These are phyloP conservation scores for Saturnispora diversa DNA, from an alignment of 805 yeast species.

Conservation along the genomic window DNA sequence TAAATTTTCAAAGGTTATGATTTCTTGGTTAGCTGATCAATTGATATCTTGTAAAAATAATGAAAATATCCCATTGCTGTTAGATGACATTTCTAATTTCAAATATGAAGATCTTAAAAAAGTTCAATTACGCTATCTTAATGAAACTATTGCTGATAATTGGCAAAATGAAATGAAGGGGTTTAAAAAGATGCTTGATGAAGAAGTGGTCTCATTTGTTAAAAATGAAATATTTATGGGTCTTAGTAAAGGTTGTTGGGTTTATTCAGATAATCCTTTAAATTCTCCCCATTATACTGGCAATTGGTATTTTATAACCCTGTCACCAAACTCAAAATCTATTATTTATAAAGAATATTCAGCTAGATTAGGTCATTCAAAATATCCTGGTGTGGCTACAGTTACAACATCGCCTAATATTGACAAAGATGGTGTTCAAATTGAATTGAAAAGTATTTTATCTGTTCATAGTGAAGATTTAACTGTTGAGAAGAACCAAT, in stretches of 20 bases:
- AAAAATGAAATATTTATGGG: slow-evolving; percentile 67
- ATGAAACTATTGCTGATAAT: slow-evolving; percentile 27
- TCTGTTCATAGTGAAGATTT: slow-evolving; percentile 41
- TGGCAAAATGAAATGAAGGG: slow-evolving; percentile 42
- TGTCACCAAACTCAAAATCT: slow-evolving; percentile 60
- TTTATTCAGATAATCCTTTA: slow-evolving; percentile 50
- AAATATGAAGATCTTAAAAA: slow-evolving; percentile 45
- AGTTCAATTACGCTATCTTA: slow-evolving; percentile 42
- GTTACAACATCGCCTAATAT: slow-evolving; percentile 40
- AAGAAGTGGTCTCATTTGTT: slow-evolving; percentile 62
- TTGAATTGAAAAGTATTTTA: slow-evolving; percentile 45
- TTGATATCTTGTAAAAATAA: background rate
- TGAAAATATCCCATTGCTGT: slow-evolving; percentile 9
- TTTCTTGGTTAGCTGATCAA: slow-evolving; percentile 11
- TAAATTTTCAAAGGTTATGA: slow-evolving; percentile 6
- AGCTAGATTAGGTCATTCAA: slow-evolving; percentile 32
- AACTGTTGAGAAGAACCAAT: slow-evolving; percentile 30
- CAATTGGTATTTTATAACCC: slow-evolving; percentile 40
- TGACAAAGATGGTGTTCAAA: slow-evolving; percentile 46
- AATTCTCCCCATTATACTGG: slow-evolving; percentile 14
- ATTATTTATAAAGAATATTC: slow-evolving; percentile 54
- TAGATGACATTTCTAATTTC: slow-evolving; percentile 15
- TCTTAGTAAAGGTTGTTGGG: slow-evolving; percentile 76
- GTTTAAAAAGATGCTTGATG: slow-evolving; percentile 42
- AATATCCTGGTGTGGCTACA: slow-evolving; percentile 4